These are phyloP conservation scores for Aechmea fasciata DNA, from an alignment of 176 grass and related monocot species.

Conservation along the genomic window DNA sequence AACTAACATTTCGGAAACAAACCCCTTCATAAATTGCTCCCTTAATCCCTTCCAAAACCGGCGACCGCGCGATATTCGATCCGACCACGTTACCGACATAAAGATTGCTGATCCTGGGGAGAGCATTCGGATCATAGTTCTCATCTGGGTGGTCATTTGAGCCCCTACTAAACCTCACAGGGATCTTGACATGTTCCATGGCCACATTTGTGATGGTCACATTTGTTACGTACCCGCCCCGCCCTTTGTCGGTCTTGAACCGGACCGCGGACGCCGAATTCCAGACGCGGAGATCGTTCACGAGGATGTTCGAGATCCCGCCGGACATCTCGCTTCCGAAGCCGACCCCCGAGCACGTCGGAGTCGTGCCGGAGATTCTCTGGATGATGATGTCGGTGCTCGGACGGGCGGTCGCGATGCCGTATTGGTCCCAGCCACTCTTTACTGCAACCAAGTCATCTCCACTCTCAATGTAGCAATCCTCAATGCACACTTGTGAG, in stretches of 20 bases:
- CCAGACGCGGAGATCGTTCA: slow-evolving; percentile 55
- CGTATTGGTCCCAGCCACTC: slow-evolving; percentile 94
- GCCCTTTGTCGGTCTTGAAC: slow-evolving; percentile 56
- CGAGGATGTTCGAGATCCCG: slow-evolving; percentile 55
- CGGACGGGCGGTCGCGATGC: slow-evolving; percentile 49
- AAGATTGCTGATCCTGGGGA: slow-evolving; percentile 47
- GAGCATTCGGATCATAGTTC: slow-evolving; percentile 30
- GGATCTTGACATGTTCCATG: slow-evolving; percentile 77
- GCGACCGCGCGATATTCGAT: slow-evolving; percentile 29
- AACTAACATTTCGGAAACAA: slow-evolving; percentile 66
- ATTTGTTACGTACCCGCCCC: slow-evolving; percentile 84
- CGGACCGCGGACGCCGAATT: slow-evolving; percentile 55
- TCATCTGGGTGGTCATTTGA: slow-evolving; percentile 50
- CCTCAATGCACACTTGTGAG: slow-evolving; percentile 76
- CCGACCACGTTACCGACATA: slow-evolving; percentile 43
- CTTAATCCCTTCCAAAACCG: slow-evolving; percentile 48
- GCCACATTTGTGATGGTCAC: slow-evolving; percentile 46
- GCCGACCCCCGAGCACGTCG: slow-evolving; percentile 78
- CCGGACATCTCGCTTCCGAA: slow-evolving; percentile 93
- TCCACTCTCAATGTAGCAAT: slow-evolving; percentile 79
- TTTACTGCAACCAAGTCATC: slow-evolving; percentile 85
- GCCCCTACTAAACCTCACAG: slow-evolving; percentile 64
- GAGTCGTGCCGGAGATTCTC: slow-evolving; percentile 75
- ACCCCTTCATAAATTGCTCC: slow-evolving; percentile 54
- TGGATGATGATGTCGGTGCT: slow-evolving; percentile 63